phyloP scores from a whole-genome alignment of 108 stramenopile species.

The Skeletonema tropicum region DNA sequence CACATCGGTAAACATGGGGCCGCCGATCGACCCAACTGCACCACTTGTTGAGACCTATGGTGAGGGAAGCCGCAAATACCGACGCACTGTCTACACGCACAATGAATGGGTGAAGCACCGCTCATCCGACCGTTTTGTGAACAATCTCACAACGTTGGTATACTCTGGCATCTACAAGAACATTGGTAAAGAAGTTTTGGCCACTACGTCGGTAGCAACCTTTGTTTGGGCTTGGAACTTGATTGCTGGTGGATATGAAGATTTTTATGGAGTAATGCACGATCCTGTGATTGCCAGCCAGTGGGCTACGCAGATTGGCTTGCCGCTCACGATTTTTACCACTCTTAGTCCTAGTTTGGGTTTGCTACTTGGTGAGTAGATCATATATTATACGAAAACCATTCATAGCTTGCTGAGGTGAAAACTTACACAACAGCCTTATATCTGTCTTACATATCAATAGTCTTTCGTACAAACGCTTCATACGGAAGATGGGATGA shows the following conservation, averaged over 20 bases:
- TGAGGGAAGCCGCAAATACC: constrained; percentile 59
- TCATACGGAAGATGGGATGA: constrained; percentile 18
- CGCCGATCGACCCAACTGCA: background rate
- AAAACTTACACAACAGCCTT: background rate
- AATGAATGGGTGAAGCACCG: constrained; percentile 72
- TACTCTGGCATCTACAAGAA: constrained; percentile 57
- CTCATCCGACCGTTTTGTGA: constrained; percentile 53
- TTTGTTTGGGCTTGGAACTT: constrained; percentile 52
- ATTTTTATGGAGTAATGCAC: constrained; percentile 47
- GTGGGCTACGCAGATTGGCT: constrained; percentile 30
- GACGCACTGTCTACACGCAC: constrained; percentile 75
- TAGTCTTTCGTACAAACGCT: constrained; percentile 58
- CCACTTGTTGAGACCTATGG: constrained; percentile 30
- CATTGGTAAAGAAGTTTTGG: constrained; percentile 40
- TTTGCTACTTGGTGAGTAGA: constrained; percentile 58
- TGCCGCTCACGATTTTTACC: constrained; percentile 59
- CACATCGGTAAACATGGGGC: constrained; percentile 5
- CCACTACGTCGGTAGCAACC: constrained; percentile 41
- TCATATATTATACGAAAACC: background rate
- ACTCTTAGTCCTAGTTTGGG: constrained; percentile 55
- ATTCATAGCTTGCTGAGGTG: constrained; percentile 7
- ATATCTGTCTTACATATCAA: background rate
- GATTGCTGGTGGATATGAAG: constrained; percentile 46
- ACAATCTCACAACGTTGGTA: constrained; percentile 39
- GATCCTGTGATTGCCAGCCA: constrained; percentile 30